These are phyloP conservation scores for Trametes sp. DNA, from an alignment of 1,284 basidiomycete genomes.

Conservation along the genomic window DNA sequence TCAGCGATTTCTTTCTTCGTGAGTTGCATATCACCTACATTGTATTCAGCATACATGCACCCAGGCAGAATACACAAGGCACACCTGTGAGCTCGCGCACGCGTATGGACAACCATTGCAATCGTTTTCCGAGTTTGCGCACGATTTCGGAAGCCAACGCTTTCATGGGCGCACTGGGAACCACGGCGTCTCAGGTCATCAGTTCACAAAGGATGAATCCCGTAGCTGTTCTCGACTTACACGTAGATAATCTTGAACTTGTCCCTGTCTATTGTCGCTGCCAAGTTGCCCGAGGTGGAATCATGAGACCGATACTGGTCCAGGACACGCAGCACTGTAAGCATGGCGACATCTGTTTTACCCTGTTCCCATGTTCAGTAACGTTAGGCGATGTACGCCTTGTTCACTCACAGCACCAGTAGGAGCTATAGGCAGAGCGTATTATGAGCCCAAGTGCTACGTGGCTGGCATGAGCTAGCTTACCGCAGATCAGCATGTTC, in stretches of 20 bases:
- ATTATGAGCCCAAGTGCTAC: not conserved
- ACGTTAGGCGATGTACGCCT: not conserved
- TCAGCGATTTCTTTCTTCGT: conserved; percentile 93
- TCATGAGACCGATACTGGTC: conserved; percentile 66
- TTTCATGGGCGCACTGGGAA: conserved; percentile 96
- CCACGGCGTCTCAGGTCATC: too few species aligned
- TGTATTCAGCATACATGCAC: not conserved
- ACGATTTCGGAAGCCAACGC: conserved; percentile 96
- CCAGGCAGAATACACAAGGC: conserved; percentile 10
- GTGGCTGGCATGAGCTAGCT: conserved; percentile 36
- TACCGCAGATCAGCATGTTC: conserved; percentile 95
- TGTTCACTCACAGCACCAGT: conserved; percentile 85
- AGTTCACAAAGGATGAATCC: too few species aligned
- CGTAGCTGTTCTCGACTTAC: too few species aligned
- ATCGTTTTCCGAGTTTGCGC: conserved; percentile 88
- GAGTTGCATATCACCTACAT: conserved; percentile 95
- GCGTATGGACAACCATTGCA: conserved; percentile 89
- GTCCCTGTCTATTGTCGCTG: conserved; percentile 69
- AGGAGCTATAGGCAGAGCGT: conserved; percentile 65
- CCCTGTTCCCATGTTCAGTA: conserved; percentile 62
- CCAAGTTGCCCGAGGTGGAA: conserved; percentile 46
- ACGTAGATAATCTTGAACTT: conserved; percentile 98
- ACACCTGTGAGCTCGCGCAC: conserved; percentile 92
- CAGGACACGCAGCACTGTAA: conserved; percentile 90
- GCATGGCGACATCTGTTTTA: conserved; percentile 99